Evolutionary conservation across 2,329 filamentous ascomycete genomes (phyloP).

Genomic region (Fusarium abutilonis): DNA sequence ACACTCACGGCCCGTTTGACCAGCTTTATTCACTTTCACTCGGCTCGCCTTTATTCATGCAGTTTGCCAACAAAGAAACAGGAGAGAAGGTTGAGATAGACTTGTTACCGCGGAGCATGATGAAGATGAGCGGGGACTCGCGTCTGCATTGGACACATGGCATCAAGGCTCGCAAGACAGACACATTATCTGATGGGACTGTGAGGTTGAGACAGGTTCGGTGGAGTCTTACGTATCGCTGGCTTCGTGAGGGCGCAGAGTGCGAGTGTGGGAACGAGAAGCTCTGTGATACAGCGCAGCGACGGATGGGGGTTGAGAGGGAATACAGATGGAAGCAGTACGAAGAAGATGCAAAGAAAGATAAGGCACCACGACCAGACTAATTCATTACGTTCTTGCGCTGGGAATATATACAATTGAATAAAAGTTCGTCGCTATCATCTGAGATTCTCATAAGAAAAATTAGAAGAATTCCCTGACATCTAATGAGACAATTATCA

Average conservation of each 20-base stretch:
- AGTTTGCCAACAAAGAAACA: slow-evolving; percentile 50
- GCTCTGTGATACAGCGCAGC: slow-evolving; percentile 63
- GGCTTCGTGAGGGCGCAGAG: slow-evolving; percentile 57
- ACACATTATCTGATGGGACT: slow-evolving; percentile 57
- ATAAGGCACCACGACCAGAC: neutral
- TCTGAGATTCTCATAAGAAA: slow-evolving; percentile 1
- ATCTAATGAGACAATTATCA: neutral
- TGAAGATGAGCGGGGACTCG: slow-evolving; percentile 61
- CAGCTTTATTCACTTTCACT: slow-evolving; percentile 59
- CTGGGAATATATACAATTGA: slow-evolving; percentile 10
- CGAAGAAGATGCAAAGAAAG: slow-evolving; percentile 38
- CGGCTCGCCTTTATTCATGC: slow-evolving; percentile 56
- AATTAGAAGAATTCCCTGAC: slow-evolving; percentile 8
- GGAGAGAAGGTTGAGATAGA: slow-evolving; percentile 56
- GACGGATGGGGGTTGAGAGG: slow-evolving; percentile 56
- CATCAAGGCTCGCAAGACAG: slow-evolving; percentile 64
- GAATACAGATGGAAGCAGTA: slow-evolving; percentile 61
- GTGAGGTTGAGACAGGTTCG: slow-evolving; percentile 56
- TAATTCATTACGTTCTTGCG: slow-evolving; percentile 16
- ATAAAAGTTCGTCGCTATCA: neutral
- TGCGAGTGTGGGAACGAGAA: slow-evolving; percentile 62
- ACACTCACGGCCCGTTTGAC: slow-evolving; percentile 62
- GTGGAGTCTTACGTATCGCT: slow-evolving; percentile 67
- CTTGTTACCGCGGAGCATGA: slow-evolving; percentile 59
- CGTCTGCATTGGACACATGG: slow-evolving; percentile 66